Base-by-base conservation (phyloP, 768 basidiomycete species). In the Lentinus brumalis region DNA sequence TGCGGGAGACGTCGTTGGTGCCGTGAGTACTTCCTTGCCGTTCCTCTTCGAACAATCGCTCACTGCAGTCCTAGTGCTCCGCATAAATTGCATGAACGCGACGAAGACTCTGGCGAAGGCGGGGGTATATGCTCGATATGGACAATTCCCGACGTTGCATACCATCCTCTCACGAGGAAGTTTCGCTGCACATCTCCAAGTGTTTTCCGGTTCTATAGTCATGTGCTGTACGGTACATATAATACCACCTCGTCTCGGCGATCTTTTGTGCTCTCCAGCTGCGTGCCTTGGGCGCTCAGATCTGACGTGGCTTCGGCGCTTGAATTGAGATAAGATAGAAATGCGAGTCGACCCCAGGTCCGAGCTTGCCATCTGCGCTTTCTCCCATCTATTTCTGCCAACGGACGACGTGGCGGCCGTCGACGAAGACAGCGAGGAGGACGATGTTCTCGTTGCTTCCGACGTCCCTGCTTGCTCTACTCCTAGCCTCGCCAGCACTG, bases 401-500 rank as follows among this genome's bases (percentile, higher is more conserved):
- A 40, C 42, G 39, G 6, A 35, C 39, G 64, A 60, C 59, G 52
- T 60, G 61, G 61, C 54, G 61, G 60, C 53, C 66, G 60, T 60
- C 61, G 59, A 53, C 59, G 51, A 61, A 56, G 39, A 54, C 60
- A 51, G 44, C 60, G 61, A 54, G 57, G 54, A 26, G 62, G 49
- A 49, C 56, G 42, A 68, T 71, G 67, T 61, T 71, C 46, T 45
- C 68, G 52, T 60, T 67, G 61, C 73, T 77, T 51, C 77, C 75
- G 53, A 61, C 60, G 32, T 68, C 74, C 46, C 69, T 79, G 31
- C 62, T 79, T 38, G 72, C 73, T 57, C 69, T 81, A 53, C 64
- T 79, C 41, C 72, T 80, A 41, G 73, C 75, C 21, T 72, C 71
- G 10, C 75, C 77, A 50, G 72, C 66, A 16, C 64, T 78, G 49